phyloP scores from a whole-genome alignment of 495 filamentous ascomycete species.

The Parachaetomium inaequale region DNA sequence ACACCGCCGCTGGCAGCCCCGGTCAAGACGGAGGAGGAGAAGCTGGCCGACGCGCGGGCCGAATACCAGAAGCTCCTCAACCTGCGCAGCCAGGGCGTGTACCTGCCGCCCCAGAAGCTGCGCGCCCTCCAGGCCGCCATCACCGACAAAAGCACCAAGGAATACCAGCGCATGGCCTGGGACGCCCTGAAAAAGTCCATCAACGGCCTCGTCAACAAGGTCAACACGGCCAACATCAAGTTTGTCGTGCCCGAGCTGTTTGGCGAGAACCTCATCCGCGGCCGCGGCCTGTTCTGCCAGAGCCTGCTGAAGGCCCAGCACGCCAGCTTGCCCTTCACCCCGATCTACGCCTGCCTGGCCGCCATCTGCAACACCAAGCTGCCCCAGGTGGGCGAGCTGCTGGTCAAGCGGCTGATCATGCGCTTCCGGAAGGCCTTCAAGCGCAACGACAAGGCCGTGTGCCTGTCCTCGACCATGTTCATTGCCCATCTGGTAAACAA shows the following conservation, averaged over 20 bases:
- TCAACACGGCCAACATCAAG: conserved; percentile 97
- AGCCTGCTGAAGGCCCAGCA: conserved; percentile 97
- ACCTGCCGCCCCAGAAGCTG: conserved; percentile 88
- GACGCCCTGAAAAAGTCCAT: conserved; percentile 98
- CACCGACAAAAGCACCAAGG: conserved; percentile 91
- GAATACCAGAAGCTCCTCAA: conserved; percentile 88
- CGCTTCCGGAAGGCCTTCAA: conserved; percentile 96
- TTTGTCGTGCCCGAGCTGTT: conserved; percentile 94
- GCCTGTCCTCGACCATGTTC: conserved; percentile 84
- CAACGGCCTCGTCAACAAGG: conserved; percentile 97
- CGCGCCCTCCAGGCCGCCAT: conserved; percentile 93
- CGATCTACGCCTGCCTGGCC: conserved; percentile 90
- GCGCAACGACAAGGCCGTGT: conserved; percentile 94
- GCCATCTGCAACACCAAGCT: conserved; percentile 98
- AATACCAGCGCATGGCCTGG: conserved; percentile 99
- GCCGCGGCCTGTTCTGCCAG: conserved; percentile 86
- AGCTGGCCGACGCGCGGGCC: conserved; percentile 72
- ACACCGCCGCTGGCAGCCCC: conserved; percentile 51
- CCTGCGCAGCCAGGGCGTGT: conserved; percentile 90
- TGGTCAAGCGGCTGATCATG: conserved; percentile 78
- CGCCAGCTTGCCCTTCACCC: conserved; percentile 91
- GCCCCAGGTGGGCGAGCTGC: conserved; percentile 85
- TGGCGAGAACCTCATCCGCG: conserved; percentile 86
- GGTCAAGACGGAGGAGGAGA: conserved; percentile 73
- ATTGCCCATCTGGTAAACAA: conserved; percentile 93